phyloP scores from a whole-genome alignment of 345 rosid genomes.

The Acer negundo region DNA sequence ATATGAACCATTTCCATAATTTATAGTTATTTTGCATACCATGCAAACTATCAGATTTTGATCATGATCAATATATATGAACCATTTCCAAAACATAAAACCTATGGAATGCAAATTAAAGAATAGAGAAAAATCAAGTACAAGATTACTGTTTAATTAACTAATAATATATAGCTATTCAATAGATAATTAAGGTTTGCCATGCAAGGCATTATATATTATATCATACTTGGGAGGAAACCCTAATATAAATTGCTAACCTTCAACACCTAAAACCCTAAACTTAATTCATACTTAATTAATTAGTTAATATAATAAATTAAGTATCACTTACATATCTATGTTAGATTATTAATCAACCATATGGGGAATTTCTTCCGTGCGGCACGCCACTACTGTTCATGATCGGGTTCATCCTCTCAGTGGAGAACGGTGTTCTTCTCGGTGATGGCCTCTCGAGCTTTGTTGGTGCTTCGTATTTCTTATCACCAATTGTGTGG shows the following conservation, averaged over 20 bases:
- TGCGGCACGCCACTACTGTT: conserved; percentile 47
- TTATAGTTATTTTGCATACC: neutral
- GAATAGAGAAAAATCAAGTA: conserved; percentile 5
- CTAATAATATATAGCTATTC: conserved; percentile 18
- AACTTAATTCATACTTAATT: conserved; percentile 10
- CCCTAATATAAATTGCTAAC: conserved; percentile 28
- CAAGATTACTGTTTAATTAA: conserved; percentile 25
- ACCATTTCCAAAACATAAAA: neutral
- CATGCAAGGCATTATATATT: conserved; percentile 30
- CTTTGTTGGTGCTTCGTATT: conserved; percentile 45
- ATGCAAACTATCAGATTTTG: neutral
- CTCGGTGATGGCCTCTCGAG: conserved; percentile 71
- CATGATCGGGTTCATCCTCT: conserved; percentile 58
- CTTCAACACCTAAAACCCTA: conserved; percentile 30
- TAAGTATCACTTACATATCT: conserved; percentile 17
- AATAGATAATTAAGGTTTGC: conserved; percentile 16
- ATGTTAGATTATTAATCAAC: conserved; percentile 31
- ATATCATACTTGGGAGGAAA: conserved; percentile 21
- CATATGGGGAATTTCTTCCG: conserved; percentile 65
- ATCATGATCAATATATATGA: neutral
- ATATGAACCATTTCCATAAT: neutral
- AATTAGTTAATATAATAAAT: conserved; percentile 14
- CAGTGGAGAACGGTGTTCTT: conserved; percentile 50
- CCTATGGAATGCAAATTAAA: neutral
- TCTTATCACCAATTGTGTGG: conserved; percentile 52